These are phyloP conservation scores for Saccharomycopsis selenospora DNA, from an alignment of 805 yeast species.

Conservation along the genomic window DNA sequence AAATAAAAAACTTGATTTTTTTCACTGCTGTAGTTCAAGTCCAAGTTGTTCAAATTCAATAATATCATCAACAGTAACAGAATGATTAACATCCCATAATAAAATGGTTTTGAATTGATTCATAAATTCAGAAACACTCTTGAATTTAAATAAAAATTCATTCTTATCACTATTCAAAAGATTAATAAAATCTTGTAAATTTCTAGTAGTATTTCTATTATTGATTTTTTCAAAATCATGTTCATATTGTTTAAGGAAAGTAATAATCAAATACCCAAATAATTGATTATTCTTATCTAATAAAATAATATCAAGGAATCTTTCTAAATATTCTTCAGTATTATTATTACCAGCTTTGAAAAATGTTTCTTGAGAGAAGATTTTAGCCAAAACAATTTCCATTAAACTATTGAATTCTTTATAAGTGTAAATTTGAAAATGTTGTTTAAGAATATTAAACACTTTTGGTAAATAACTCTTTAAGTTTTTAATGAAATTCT, in stretches of 20 bases:
- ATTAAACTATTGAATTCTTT: conserved; percentile 7
- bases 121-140: conserved; percentile 7
- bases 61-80: conserved; percentile 15
- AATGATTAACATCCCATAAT: conserved; percentile 10
- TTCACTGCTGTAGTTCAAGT: neutral
- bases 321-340: conserved; percentile 10
- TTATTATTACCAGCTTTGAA: conserved; percentile 5
- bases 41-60: conserved; percentile 19
- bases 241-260: conserved; percentile 17
- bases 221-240: conserved; percentile 1
- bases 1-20: neutral
- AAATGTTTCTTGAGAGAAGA: conserved; percentile 7
- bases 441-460: conserved; percentile 3
- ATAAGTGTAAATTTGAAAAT: conserved; percentile 7
- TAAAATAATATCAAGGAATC: conserved; percentile 16
- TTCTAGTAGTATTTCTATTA: neutral
- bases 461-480: conserved; percentile 12
- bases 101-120: conserved; percentile 12
- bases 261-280: conserved; percentile 13
- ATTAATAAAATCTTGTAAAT: neutral
- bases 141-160: conserved; percentile 17
- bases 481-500: conserved; percentile 14
- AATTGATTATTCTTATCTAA: conserved; percentile 18
- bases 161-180: conserved; percentile 3
- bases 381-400: conserved; percentile 3